Conservation (phyloP, 140 eudicot genomes). For the Cichorium intybus region DNA sequence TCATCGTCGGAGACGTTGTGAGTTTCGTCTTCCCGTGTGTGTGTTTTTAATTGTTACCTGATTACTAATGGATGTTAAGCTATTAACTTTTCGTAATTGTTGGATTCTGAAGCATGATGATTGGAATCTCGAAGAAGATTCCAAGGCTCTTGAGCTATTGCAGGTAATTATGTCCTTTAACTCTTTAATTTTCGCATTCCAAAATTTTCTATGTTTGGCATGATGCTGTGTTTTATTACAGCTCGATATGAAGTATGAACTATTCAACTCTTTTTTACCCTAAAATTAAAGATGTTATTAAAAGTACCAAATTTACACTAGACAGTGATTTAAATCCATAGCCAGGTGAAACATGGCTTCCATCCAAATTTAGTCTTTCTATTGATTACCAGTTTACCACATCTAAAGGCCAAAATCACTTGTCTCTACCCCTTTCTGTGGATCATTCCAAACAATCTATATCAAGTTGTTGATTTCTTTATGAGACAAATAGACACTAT, state of each 20-base stretch:
- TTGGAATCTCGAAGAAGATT: conserved; percentile 77
- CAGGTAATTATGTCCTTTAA: conserved; percentile 36
- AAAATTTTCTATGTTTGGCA: background rate
- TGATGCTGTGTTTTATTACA: background rate
- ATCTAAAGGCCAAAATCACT: too few species aligned
- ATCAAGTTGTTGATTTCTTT: background rate
- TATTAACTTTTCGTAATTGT: background rate
- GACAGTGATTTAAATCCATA: too few species aligned
- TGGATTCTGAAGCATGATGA: conserved; percentile 73
- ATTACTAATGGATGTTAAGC: background rate
- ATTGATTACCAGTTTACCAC: too few species aligned
- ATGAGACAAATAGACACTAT: background rate
- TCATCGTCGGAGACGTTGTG: conserved; percentile 91
- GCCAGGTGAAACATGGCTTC: too few species aligned
- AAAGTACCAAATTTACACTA: background rate
- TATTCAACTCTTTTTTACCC: background rate
- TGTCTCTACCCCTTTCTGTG: background rate
- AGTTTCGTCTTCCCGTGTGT: conserved; percentile 28
- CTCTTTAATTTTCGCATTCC: conserved; percentile 7
- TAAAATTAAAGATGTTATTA: background rate
- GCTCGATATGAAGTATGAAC: conserved; percentile 7
- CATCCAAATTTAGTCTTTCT: too few species aligned
- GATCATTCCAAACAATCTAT: background rate
- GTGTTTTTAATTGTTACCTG: background rate
- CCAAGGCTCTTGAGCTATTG: conserved; percentile 71